Evolutionary conservation across 306 rosid species (phyloP), one percentile per base, ranked within the genome.

Genomic region (Lathyrus sativus): DNA sequence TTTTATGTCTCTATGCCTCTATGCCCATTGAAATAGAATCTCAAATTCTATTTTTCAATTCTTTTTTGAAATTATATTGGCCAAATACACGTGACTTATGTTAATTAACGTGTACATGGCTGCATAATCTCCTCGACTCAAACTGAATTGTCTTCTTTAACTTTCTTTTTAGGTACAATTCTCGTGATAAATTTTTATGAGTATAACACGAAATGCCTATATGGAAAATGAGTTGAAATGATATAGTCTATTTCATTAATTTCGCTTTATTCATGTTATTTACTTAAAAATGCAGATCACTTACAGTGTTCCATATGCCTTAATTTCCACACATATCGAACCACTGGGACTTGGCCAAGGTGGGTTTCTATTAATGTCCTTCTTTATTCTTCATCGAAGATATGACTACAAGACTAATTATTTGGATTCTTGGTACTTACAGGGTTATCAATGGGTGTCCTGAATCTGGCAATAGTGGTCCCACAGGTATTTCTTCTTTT

Each of bases 291-390:
- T 78, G 78, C 91, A 90, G 97, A 88, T 90, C 67, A 86, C 97
- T 61, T 90, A 93, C 78, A 87, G 99, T 73, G 96, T 87, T 69
- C 97, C 97, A 2, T 95, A 91, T 80, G 97, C 99, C 67, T 81
- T 91, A 79, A 61, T 88, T 71, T 87, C 95, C 57, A 62, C 89
- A 0, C 96, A 88, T 51, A 89, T 84, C 7, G 99, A 90, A 80
- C 77, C 96, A 74, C 81, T 95, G 82, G 97, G 97, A 65, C 96
- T 87, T 59, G 99, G 96, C 64, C 95, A 91, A 88, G 97, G 99
- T 90, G 64, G 43, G 81, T 14, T 60, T 59, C 74, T 72, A 57
- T 73, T 58, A 54, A 31, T 24, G 49, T 46, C 62, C 55, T 29
- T 75, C 18, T 62, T 66, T 74, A 28, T 79, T 11, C 54, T 65